Evolutionary conservation across 805 yeast genomes (phyloP), one percentile per base, ranked within the genome.

Genomic region (Metschnikowia kunwiensis): DNA sequence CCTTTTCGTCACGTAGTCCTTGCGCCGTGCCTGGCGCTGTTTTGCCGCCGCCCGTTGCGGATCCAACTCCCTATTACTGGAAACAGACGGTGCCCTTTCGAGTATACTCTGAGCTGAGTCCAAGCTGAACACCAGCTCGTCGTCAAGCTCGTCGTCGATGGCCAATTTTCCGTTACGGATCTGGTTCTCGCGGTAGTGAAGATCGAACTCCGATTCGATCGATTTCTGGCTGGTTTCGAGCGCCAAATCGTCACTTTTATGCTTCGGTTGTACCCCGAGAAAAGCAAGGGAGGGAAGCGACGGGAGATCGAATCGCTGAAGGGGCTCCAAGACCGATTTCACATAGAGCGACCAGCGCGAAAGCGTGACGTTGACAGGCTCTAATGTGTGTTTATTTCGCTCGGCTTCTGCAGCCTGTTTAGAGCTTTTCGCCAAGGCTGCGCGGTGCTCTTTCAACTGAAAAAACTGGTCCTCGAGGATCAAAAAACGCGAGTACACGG

Each of bases 391-490:
- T 5, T 42, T 40, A 1, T 32, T n/a, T 5, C 29, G 27, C n/a
- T 32, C 41, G n/a, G 36, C 41, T 23, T 28, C 33, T 21, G 32
- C 39, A 15, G 24, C 27, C 11, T 33, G 26, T 12, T 30, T 26
- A 14, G 31, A 18, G 12, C 19, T 12, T 5, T 25, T 31, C 6
- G 37, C 24, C 20, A 34, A 20, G 14, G 42, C 39, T n/a, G 34
- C 18, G 21, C 27, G 68, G 39, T 80, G 85, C 28, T 80, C 81
- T 29, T 75, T 68, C 37, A 83, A 54, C 48, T 80, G 81, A 38
- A 71, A 72, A 28, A 87, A 54, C 56, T 86, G 95, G 47, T 77
- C 84, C 53, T 82, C 84, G 15, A 86, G 53, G 4, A 80, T 51
- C 9, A 78, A 56, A 46, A 73, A 81, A 39, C 91, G 65, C 38